Evolutionary conservation across 805 yeast species (phyloP), one percentile per base, ranked within the genome.

Genomic region (Maudiozyma serrabonitensis): DNA sequence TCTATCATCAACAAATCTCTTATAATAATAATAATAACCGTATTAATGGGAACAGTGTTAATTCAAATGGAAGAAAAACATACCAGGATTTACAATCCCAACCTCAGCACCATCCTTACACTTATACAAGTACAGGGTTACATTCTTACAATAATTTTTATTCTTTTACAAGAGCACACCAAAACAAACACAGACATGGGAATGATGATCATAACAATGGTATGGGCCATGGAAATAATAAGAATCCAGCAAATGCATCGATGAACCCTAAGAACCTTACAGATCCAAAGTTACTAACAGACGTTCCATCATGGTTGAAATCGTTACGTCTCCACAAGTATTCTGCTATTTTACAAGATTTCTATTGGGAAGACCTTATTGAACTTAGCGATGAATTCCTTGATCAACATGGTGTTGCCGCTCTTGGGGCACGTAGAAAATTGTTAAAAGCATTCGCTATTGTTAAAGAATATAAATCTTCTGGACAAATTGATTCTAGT

Each of bases 371-470:
- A 54, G 86, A 84, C 43, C 74, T 93, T 71, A 76, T 93, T 51
- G 78, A 79, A 55, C 71, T 86, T 55, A 73, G 73, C 52, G 96
- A 91, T 63, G 75, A 69, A 4, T 78, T 80, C 50, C 73, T 93
- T 59, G 88, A 83, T 55, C 75, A 74, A 3, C 74, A 81, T 50
- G 99, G 99, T 6, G 96, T 93, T 40, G 78, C 81, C 56, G 97
- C 99, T 0, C 74, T 93, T 56, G 99, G 99, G 6, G 99, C 99
- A 0, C 75, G 99, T 54, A 79, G 97, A 50, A 93, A 93, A 69
- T 76, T 93, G 65, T 70, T 93, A 59, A 93, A 93, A 70, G 95
- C 95, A 37, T 93, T 93, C 70, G 86, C 81, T 52, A 83, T 82
- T 50, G 95, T 91, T 43, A 80, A 79, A 60, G 83, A 76, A 37